These are phyloP conservation scores for Ramaria sp. DNA, from an alignment of 768 basidiomycete species.

Conservation along the genomic window DNA sequence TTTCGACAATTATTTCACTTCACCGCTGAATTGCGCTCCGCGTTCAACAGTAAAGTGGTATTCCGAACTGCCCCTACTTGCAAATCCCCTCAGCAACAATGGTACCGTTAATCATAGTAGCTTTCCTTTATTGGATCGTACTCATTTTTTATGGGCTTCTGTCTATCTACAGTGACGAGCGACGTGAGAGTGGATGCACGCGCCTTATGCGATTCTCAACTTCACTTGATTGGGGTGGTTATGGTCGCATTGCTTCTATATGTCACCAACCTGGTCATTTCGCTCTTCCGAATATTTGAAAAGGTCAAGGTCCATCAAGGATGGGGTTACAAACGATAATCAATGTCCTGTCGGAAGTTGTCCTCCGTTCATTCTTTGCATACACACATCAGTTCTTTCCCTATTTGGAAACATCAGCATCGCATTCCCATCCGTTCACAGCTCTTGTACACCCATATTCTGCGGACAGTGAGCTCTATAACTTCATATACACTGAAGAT, in stretches of 20 bases:
- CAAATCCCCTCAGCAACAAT: slow-evolving; percentile 29
- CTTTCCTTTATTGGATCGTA: slow-evolving; percentile 9
- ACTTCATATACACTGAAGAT: neutral
- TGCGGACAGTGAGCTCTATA: neutral
- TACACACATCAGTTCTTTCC: neutral
- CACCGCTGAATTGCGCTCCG: slow-evolving; percentile 66
- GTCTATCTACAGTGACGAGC: slow-evolving; percentile 13
- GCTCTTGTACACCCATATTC: neutral
- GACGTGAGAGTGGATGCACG: slow-evolving; percentile 18
- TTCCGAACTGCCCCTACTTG: slow-evolving; percentile 43
- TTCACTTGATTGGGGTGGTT: slow-evolving; percentile 69
- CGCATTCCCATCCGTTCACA: neutral
- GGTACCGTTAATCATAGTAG: slow-evolving; percentile 20
- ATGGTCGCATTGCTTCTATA: slow-evolving; percentile 71
- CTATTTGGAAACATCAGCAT: neutral
- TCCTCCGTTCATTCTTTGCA: neutral
- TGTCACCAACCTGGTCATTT: slow-evolving; percentile 76
- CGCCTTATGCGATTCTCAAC: slow-evolving; percentile 61
- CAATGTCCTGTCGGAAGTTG: no score
- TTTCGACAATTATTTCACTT: slow-evolving; percentile 90
- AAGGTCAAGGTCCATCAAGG: slow-evolving; percentile 48
- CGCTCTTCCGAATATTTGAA: slow-evolving; percentile 78
- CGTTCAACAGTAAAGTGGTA: slow-evolving; percentile 60
- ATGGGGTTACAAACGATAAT: neutral
- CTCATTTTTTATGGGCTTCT: slow-evolving; percentile 8